A percentile compares a stretch with the other conserved stretches of the same genome.
These are phyloP conservation scores for Piloderma croceum DNA, from an alignment of 768 basidiomycete genomes.

Conservation along the genomic window DNA sequence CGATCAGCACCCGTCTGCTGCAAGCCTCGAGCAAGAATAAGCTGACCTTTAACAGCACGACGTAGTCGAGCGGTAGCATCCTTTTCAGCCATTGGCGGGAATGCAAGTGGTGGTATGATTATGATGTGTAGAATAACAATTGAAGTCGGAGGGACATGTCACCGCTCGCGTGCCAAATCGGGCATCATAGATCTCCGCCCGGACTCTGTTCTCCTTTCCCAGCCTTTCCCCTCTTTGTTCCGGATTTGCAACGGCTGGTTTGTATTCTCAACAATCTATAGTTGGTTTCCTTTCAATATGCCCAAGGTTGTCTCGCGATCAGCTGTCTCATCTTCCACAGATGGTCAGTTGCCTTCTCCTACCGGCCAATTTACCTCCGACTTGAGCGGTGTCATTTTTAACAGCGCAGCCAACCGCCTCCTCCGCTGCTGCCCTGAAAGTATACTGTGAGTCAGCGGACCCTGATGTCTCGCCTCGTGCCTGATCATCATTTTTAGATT, in stretches of 20 bases:
- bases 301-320: constrained; percentile 90
- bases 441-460: constrained; percentile 59
- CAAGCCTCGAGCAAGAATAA: neutral
- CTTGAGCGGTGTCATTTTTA: constrained; percentile 6
- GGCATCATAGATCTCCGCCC: too few species aligned
- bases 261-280: constrained; percentile 4
- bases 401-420: constrained; percentile 76
- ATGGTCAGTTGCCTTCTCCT: constrained; percentile 44
- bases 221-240: constrained; percentile 1
- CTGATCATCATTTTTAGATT: constrained; percentile 44
- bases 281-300: constrained; percentile 47
- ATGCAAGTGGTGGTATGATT: constrained; percentile 17
- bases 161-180: too few species aligned
- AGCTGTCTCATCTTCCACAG: constrained; percentile 82
- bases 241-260: neutral
- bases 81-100: constrained; percentile 68
- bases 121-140: too few species aligned
- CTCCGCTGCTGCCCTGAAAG: constrained; percentile 68
- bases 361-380: neutral
- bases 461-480: constrained; percentile 9
- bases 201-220: too few species aligned
- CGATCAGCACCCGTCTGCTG: neutral
- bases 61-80: constrained; percentile 70
- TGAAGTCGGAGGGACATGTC: too few species aligned
- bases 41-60: constrained; percentile 71